Conservation (phyloP, 257 asterid genomes). For the Salvia splendens region DNA sequence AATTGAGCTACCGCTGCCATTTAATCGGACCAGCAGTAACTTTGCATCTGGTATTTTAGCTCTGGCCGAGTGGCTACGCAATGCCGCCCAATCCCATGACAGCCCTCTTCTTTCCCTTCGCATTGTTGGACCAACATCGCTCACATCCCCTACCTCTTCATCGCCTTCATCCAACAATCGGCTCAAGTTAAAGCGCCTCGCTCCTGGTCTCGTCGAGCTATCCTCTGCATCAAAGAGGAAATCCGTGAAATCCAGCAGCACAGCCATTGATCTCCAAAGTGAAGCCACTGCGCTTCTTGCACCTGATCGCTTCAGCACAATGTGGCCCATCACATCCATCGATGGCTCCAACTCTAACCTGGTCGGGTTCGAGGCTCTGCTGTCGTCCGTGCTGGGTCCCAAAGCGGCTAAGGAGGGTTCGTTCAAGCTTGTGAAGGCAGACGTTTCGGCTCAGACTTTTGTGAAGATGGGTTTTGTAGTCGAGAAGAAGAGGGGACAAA, state of each 20-base stretch:
- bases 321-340: slow-evolving; percentile 86
- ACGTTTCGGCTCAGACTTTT: slow-evolving; percentile 80
- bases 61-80: slow-evolving; percentile 75
- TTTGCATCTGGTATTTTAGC: slow-evolving; percentile 83
- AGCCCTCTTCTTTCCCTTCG: slow-evolving; percentile 77
- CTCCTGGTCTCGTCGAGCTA: slow-evolving; percentile 95
- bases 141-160: slow-evolving; percentile 70
- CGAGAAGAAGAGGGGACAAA: slow-evolving; percentile 63
- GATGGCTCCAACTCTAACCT: slow-evolving; percentile 68
- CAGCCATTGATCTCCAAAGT: slow-evolving; percentile 61
- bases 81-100: slow-evolving; percentile 51
- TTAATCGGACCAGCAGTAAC: slow-evolving; percentile 54
- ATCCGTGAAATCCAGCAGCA: slow-evolving; percentile 30
- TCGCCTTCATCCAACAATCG: slow-evolving; percentile 54
- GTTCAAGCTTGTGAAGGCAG: slow-evolving; percentile 82
- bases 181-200: slow-evolving; percentile 92
- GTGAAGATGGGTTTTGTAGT: slow-evolving; percentile 86
- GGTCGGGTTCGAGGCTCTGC: slow-evolving; percentile 80
- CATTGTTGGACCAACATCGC: slow-evolving; percentile 90
- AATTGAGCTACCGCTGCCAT: slow-evolving; percentile 82
- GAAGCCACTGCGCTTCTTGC: slow-evolving; percentile 73
- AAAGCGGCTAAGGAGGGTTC: slow-evolving; percentile 69
- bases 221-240: slow-evolving; percentile 71
- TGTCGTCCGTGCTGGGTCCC: slow-evolving; percentile 71
- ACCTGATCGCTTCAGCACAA: slow-evolving; percentile 50